Percentiles rank a stretch among this genome's conserved stretches.
phyloP scores from a whole-genome alignment of 2,329 filamentous ascomycete genomes.

The Gliomastix tumulicola region DNA sequence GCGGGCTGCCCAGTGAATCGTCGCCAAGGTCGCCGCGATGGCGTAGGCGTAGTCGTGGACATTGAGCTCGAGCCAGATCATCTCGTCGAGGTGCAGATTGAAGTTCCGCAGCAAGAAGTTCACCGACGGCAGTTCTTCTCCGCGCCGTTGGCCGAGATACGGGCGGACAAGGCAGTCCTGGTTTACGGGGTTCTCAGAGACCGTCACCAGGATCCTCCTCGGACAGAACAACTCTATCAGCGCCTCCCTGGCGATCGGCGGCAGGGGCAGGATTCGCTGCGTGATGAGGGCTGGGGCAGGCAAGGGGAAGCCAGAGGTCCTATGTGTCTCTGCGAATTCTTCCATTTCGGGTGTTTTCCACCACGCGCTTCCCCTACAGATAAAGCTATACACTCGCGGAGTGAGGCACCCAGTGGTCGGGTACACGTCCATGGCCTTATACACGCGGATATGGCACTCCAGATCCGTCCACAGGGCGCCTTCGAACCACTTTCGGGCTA shows the following conservation, averaged over 20 bases:
- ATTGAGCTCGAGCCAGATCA: slow-evolving; percentile 6
- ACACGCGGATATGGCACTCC: slow-evolving; percentile 9
- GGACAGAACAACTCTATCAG: slow-evolving; percentile 13
- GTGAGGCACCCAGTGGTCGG: background rate
- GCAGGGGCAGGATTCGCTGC: slow-evolving; percentile 15
- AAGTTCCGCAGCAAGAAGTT: slow-evolving; percentile 13
- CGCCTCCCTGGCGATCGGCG: slow-evolving; percentile 8
- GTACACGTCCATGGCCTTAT: slow-evolving; percentile 6
- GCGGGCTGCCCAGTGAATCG: slow-evolving; percentile 13
- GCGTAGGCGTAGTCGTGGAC: slow-evolving; percentile 5
- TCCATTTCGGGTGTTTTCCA: too few relatives aligned
- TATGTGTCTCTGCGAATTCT: too few relatives aligned
- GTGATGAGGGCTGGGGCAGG: slow-evolving; percentile 11
- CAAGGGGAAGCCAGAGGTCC: slow-evolving; percentile 7
- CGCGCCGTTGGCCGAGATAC: slow-evolving; percentile 8
- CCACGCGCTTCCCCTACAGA: background rate
- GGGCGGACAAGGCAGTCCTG: slow-evolving; percentile 11
- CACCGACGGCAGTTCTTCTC: slow-evolving; percentile 2
- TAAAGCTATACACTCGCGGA: background rate
- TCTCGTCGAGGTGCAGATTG: slow-evolving; percentile 12
- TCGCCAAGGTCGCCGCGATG: slow-evolving; percentile 12
- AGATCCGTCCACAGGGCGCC: slow-evolving; percentile 12
- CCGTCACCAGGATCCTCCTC: background rate
- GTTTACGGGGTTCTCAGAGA: slow-evolving; percentile 5
- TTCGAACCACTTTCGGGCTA: slow-evolving; percentile 10